Evolutionary conservation across 441 rosid species (phyloP).

Genomic region (Hura crepitans): DNA sequence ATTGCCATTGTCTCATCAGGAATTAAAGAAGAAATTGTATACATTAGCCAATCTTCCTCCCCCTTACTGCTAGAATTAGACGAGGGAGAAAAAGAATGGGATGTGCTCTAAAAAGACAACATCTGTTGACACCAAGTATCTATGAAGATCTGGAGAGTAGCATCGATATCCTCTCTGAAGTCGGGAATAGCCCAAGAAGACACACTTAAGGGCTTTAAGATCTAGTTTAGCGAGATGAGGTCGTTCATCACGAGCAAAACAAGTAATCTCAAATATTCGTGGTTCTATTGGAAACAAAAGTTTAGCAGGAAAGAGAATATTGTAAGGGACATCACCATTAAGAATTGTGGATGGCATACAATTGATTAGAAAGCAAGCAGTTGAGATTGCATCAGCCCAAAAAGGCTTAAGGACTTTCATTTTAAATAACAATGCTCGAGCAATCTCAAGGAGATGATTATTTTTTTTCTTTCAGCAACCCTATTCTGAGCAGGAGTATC

Average conservation of each 20-base stretch:
- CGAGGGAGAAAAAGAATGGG: not conserved
- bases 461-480: not conserved
- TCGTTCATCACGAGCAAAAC: not conserved
- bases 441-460: not conserved
- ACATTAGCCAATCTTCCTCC: too few relatives aligned
- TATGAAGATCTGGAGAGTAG: not conserved
- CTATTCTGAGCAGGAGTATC: slow-evolving; percentile 2
- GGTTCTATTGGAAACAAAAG: not conserved
- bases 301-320: not conserved
- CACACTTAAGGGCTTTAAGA: not conserved
- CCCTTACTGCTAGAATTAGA: not conserved
- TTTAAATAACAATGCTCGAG: too few relatives aligned
- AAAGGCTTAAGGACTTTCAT: too few relatives aligned
- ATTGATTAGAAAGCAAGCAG: slow-evolving; percentile 3
- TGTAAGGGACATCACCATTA: not conserved
- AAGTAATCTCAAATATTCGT: not conserved
- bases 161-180: slow-evolving; percentile 5
- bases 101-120: not conserved
- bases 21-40: too few relatives aligned
- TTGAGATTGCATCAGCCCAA: not conserved
- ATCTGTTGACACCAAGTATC: not conserved
- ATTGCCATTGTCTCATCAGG: too few relatives aligned
- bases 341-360: not conserved
- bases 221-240: not conserved
- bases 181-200: slow-evolving; percentile 11